Percentiles rank a stretch among this genome's conserved stretches.
Conservation (phyloP, 2,329 filamentous ascomycete genomes). For the Trichophyton equinum region DNA sequence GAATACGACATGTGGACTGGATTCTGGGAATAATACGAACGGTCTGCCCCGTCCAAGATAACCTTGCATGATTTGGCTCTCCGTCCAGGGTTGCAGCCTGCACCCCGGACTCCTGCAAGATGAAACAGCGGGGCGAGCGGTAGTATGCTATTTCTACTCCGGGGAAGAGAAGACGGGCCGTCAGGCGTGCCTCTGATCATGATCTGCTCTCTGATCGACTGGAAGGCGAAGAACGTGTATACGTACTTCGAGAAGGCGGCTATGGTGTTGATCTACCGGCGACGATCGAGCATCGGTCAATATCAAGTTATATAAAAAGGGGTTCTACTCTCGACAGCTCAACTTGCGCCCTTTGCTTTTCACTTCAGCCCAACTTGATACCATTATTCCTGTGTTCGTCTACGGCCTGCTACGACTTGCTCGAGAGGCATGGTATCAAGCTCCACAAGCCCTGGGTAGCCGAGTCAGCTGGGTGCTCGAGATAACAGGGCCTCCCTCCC, state of each 20-base stretch:
- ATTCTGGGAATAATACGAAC: too few species aligned
- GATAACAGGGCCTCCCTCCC: neutral
- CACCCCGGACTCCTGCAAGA: neutral
- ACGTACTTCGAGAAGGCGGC: neutral
- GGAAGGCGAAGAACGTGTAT: too few species aligned
- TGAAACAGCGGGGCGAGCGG: neutral
- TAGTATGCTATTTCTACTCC: too few species aligned
- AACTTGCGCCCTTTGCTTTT: too few species aligned
- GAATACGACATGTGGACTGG: neutral
- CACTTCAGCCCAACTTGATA: too few species aligned
- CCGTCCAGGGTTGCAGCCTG: neutral
- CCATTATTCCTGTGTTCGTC: neutral
- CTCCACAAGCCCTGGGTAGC: slow-evolving; percentile 4
- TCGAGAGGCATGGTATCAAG: neutral
- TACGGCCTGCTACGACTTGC: neutral
- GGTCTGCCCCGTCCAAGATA: too few species aligned
- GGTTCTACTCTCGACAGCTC: neutral
- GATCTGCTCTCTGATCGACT: neutral
- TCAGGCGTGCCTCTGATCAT: neutral
- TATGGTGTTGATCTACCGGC: neutral
- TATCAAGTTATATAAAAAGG: neutral
- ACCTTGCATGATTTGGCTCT: neutral
- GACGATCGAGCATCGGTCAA: neutral
- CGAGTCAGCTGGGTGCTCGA: neutral
- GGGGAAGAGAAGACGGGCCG: too few species aligned